Base-by-base conservation (phyloP, 805 yeast genomes). In the Yarrowia sp. region DNA sequence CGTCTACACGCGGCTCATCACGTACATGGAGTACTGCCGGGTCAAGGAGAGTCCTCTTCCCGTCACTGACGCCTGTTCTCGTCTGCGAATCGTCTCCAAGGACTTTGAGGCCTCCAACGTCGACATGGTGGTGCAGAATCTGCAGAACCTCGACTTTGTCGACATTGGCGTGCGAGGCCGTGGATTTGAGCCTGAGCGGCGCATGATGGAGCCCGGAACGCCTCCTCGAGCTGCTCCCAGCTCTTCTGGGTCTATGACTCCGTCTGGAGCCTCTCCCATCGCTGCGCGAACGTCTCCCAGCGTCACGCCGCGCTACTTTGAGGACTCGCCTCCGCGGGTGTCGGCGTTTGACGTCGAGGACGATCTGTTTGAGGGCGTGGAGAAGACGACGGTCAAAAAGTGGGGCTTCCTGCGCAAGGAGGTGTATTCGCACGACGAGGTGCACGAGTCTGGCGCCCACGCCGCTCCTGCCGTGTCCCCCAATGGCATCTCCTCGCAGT, bases 321-420 rank as follows among this genome's bases (percentile, higher is more conserved):
- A 51, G 8, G 58, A 51, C 42, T 51, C 58, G 9, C 58, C 58
- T 5, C 58, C 58, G 16, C 58, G 47, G 27, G 61, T 39, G 10
- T 39, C 61, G 2, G 46, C 61, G 6, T 55, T 55, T 16, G 44
- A 56, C n/a, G 49, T 31, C 14, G 51, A 55, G 18, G 56, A 62
- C 25, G 68, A 67, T 44, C 63, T 69, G 16, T 31, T 55, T 41
- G 55, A 31, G 24, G 38, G 42, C 10, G 24, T 21, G 33, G 35
- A 39, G 10, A 32, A 31, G 14, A 18, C 33, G 10, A 44, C 53
- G 7, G 53, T 29, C 13, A 36, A 35, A 32, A 51, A 35, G 41
- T 51, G 41, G 46, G 32, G 62, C 22, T 27, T 41, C n/a, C 4
- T 55, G 6, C 33, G 47, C 14, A 38, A 38, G 13, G 47, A 55